These are phyloP conservation scores for Termitomyces eurrhizus DNA, from an alignment of 768 basidiomycete species.

Conservation along the genomic window DNA sequence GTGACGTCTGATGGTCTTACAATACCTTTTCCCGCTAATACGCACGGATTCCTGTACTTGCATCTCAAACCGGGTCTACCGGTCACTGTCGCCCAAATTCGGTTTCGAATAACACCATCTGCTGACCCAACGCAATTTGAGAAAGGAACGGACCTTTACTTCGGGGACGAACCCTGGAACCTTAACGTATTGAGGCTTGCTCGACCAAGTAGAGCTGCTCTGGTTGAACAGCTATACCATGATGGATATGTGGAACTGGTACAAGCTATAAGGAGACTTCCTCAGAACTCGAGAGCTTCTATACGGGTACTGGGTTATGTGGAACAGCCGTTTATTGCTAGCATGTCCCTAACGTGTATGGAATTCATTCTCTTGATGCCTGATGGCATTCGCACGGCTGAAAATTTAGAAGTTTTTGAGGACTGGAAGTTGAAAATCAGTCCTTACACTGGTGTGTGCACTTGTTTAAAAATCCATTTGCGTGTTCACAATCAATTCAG, in stretches of 20 bases:
- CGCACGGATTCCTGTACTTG: background rate
- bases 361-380: no score
- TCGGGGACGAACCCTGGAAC: background rate
- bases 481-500: no score
- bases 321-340: slow-evolving; percentile 2
- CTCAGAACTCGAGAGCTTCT: rapidly evolving
- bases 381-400: no score
- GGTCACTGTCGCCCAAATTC: background rate
- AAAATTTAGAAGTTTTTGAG: no score
- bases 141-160: background rate
- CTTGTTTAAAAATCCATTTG: no score
- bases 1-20: no score
- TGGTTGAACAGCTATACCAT: background rate
- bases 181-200: background rate
- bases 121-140: background rate
- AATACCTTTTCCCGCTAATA: background rate
- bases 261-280: background rate
- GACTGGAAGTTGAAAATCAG: no score
- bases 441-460: no score
- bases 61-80: background rate
- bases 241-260: background rate
- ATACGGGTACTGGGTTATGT: background rate
- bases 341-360: background rate
- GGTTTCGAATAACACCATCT: background rate
- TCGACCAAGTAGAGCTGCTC: background rate